A percentile compares a stretch with the other conserved stretches of the same genome.
These are phyloP conservation scores for Boletus tomentosulus DNA, from an alignment of 768 basidiomycete genomes.

Conservation along the genomic window DNA sequence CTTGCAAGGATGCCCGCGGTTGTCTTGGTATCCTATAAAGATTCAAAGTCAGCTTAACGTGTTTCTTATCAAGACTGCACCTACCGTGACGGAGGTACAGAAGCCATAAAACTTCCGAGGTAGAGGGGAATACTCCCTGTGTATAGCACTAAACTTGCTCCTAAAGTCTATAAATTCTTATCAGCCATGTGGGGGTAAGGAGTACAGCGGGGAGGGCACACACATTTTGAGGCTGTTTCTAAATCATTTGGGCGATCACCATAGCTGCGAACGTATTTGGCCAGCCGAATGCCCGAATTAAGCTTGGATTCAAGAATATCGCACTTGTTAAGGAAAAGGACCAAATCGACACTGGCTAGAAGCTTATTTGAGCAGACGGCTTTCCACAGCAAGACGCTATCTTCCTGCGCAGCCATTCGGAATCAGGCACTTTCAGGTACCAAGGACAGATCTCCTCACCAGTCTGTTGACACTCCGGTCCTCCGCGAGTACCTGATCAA, in stretches of 20 bases:
- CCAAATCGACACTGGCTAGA: slow-evolving; percentile 64
- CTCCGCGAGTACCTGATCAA: slow-evolving; percentile 51
- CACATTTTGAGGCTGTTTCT: slow-evolving; percentile 65
- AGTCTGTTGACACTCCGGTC: slow-evolving; percentile 50
- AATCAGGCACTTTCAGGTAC: neutral
- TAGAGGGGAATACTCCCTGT: slow-evolving; percentile 68
- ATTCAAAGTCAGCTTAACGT: neutral
- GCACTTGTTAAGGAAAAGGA: slow-evolving; percentile 81
- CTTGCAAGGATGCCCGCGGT: slow-evolving; percentile 75
- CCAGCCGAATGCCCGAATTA: slow-evolving; percentile 55
- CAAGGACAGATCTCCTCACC: slow-evolving; percentile 25
- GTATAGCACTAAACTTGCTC: slow-evolving; percentile 71
- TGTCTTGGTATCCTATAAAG: slow-evolving; percentile 57
- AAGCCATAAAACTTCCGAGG: slow-evolving; percentile 77
- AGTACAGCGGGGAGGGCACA: slow-evolving; percentile 17
- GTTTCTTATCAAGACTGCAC: slow-evolving; percentile 6
- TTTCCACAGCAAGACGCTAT: slow-evolving; percentile 74
- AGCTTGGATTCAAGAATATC: slow-evolving; percentile 71
- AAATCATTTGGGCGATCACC: slow-evolving; percentile 65
- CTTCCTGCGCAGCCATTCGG: slow-evolving; percentile 45
- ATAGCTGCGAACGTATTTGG: slow-evolving; percentile 70
- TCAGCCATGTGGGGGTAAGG: neutral
- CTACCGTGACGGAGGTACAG: slow-evolving; percentile 69
- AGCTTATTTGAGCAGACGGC: slow-evolving; percentile 68
- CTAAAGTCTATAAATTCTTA: slow-evolving; percentile 49